Evolutionary conservation across 2,329 filamentous ascomycete species (phyloP).

Genomic region (Penicillium sp.): DNA sequence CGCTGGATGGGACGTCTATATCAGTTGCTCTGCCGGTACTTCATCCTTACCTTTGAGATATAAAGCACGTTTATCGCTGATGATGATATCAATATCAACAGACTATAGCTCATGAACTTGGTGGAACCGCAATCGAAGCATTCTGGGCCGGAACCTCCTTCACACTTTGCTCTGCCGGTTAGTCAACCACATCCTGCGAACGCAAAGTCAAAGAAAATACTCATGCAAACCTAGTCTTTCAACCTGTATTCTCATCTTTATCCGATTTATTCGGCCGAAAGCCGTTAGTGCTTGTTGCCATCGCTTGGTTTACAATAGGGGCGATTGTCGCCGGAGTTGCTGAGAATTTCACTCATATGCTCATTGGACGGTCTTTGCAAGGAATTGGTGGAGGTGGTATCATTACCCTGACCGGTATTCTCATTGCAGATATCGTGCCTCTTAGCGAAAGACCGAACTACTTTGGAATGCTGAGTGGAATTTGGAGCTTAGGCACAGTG

Average conservation of each 20-base stretch:
- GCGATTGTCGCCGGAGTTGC: slow-evolving; percentile 58
- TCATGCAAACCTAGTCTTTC: neutral
- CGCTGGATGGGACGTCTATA: slow-evolving; percentile 67
- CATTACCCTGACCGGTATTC: slow-evolving; percentile 46
- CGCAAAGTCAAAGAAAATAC: neutral
- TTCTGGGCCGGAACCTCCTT: slow-evolving; percentile 75
- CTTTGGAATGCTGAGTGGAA: slow-evolving; percentile 27
- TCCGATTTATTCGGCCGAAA: slow-evolving; percentile 58
- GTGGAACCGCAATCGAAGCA: slow-evolving; percentile 61
- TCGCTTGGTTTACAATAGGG: slow-evolving; percentile 56
- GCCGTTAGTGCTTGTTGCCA: slow-evolving; percentile 44
- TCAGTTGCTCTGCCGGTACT: slow-evolving; percentile 61
- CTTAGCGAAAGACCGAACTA: slow-evolving; percentile 39
- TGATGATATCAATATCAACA: slow-evolving; percentile 17
- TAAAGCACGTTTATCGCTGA: neutral
- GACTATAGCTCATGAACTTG: slow-evolving; percentile 56
- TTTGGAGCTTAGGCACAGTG: slow-evolving; percentile 46
- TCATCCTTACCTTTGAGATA: slow-evolving; percentile 1
- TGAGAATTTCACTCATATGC: slow-evolving; percentile 50
- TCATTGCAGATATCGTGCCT: slow-evolving; percentile 53
- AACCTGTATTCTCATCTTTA: slow-evolving; percentile 3
- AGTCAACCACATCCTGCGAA: neutral
- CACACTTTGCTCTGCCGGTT: slow-evolving; percentile 62
- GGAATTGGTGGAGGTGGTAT: slow-evolving; percentile 56
- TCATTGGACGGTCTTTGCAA: slow-evolving; percentile 59